These are phyloP conservation scores for Gremmenia infestans DNA, from an alignment of 2,329 filamentous ascomycete species.

Conservation along the genomic window DNA sequence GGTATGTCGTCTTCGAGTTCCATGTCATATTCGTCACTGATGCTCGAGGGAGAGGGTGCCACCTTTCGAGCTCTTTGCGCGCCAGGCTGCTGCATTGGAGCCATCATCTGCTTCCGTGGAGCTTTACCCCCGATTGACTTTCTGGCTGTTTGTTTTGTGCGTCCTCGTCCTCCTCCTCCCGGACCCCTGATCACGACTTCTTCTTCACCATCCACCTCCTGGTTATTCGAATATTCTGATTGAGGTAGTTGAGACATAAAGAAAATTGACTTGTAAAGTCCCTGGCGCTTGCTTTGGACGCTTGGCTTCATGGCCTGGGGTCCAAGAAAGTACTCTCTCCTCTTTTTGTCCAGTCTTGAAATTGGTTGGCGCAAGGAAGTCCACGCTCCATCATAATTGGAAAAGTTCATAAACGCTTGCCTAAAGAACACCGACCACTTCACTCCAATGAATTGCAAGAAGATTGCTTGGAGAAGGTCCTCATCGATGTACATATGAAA, in stretches of 20 bases:
- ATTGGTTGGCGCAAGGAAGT: conserved; percentile 16
- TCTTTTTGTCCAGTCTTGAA: conserved; percentile 12
- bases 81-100: conserved; percentile 49
- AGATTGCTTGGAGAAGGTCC: conserved; percentile 50
- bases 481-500: conserved; percentile 58
- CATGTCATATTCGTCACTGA: conserved; percentile 12
- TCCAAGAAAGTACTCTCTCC: conserved; percentile 26
- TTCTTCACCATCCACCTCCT: conserved; percentile 21
- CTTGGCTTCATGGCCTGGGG: conserved; percentile 14
- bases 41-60: neutral
- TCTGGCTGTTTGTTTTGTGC: conserved; percentile 39
- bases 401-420: conserved; percentile 32
- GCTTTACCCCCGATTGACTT: conserved; percentile 72
- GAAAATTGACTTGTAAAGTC: conserved; percentile 24
- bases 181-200: conserved; percentile 18
- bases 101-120: conserved; percentile 88
- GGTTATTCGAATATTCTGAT: conserved; percentile 11
- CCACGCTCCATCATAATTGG: conserved; percentile 23
- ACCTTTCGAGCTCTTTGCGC: conserved; percentile 58
- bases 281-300: conserved; percentile 22
- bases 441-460: conserved; percentile 50
- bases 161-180: neutral
- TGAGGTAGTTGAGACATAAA: conserved; percentile 28
- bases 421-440: conserved; percentile 47
- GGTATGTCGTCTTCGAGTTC: conserved; percentile 8